Evolutionary conservation across 768 basidiomycete genomes (phyloP).

Genomic region (Phaffia tasmanica): DNA sequence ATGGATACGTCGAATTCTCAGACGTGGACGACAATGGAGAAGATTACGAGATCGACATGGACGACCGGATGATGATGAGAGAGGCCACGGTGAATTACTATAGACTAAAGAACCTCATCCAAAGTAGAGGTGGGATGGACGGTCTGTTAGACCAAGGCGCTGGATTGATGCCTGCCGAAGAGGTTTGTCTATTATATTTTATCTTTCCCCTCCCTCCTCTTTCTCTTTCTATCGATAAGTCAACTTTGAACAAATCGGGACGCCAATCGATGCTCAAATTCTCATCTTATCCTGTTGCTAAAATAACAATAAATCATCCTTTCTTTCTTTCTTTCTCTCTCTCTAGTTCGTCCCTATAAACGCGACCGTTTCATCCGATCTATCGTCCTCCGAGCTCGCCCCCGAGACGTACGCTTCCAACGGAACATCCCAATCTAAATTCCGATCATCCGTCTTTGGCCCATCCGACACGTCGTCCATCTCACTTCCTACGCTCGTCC

Average conservation of each 20-base stretch:
- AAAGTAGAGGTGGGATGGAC: conserved; percentile 9
- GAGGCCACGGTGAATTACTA: conserved; percentile 24
- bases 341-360: conserved; percentile 20
- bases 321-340: background rate
- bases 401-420: conserved; percentile 1
- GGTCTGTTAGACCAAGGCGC: conserved; percentile 2
- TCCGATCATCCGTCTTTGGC: conserved; percentile 15
- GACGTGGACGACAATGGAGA: conserved; percentile 6
- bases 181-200: background rate
- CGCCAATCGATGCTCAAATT: background rate
- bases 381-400: conserved; percentile 9
- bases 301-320: no score
- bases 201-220: background rate
- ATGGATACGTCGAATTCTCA: conserved; percentile 22
- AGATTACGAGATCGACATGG: conserved; percentile 18
- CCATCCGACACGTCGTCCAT: conserved; percentile 13
- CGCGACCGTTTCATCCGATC: conserved; percentile 12
- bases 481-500: conserved; percentile 21
- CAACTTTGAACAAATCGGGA: background rate
- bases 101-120: conserved; percentile 3
- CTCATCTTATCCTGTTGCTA: background rate
- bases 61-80: conserved; percentile 20
- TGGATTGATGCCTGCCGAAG: conserved; percentile 7
- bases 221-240: background rate
- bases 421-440: background rate